Percentiles rank a stretch among this genome's conserved stretches.
Conservation (phyloP, 768 basidiomycete genomes). For the Rhodotorula graminis region DNA sequence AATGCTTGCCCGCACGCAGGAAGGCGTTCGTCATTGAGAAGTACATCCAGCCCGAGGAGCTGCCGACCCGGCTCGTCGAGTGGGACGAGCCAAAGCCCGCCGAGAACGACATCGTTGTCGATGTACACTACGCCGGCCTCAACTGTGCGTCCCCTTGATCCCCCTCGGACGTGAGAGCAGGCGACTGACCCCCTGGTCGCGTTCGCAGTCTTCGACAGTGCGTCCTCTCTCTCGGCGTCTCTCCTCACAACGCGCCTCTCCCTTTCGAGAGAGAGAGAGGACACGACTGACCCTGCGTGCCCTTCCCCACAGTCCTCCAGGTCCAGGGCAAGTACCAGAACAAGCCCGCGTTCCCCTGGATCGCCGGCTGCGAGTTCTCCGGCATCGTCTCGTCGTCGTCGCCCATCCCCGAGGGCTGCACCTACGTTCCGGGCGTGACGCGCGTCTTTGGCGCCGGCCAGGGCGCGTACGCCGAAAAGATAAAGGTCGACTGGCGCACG, state of each 20-base stretch:
- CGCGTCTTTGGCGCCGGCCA: constrained; percentile 77
- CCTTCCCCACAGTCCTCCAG: constrained; percentile 2
- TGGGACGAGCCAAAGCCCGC: constrained; percentile 59
- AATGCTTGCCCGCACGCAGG: not conserved
- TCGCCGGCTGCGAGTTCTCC: constrained; percentile 66
- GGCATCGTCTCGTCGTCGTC: constrained; percentile 67
- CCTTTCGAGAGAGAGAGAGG: too few species aligned
- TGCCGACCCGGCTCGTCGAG: constrained; percentile 49
- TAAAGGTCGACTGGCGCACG: constrained; percentile 55
- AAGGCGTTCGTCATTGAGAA: constrained; percentile 56
- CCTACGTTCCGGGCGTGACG: constrained; percentile 68
- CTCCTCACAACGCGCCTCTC: too few species aligned
- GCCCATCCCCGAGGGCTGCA: constrained; percentile 72
- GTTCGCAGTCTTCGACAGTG: constrained; percentile 3
- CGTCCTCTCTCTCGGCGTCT: not conserved
- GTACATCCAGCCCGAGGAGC: constrained; percentile 64
- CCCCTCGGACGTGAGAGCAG: too few species aligned
- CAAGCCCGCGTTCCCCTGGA: constrained; percentile 78
- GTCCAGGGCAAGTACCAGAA: constrained; percentile 66
- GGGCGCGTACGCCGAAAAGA: constrained; percentile 70
- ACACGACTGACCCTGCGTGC: too few species aligned
- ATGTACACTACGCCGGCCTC: constrained; percentile 63
- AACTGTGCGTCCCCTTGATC: constrained; percentile 51
- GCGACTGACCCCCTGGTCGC: not conserved
- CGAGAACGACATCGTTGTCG: constrained; percentile 62